Evolutionary conservation across 345 rosid genomes (phyloP).

Genomic region (Anastatica hierochuntica): DNA sequence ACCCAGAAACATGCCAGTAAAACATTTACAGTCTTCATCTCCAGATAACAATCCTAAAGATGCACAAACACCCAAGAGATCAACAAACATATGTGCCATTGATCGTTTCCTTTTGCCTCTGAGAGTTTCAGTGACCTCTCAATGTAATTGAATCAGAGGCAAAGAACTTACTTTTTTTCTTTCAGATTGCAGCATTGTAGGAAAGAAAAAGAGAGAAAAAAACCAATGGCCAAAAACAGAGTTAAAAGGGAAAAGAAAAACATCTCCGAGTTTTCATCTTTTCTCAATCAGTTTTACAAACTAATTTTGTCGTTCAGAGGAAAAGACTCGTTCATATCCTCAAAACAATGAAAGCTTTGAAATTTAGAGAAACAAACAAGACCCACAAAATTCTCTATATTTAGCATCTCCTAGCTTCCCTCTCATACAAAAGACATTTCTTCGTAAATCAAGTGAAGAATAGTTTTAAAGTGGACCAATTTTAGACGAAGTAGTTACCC

Average conservation of each 20-base stretch:
- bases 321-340: constrained; percentile 40
- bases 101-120: too few relatives aligned
- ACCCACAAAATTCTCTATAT: constrained; percentile 20
- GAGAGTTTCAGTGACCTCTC: background rate
- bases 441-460: too few relatives aligned
- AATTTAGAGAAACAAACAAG: constrained; percentile 35
- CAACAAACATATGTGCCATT: background rate
- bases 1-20: background rate
- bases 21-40: too few relatives aligned
- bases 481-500: too few relatives aligned
- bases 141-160: constrained; percentile 1
- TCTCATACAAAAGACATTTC: too few relatives aligned
- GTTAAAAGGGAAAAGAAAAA: constrained; percentile 19
- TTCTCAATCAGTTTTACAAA: constrained; percentile 14
- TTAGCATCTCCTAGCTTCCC: too few relatives aligned
- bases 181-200: constrained; percentile 4
- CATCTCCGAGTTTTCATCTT: constrained; percentile 30
- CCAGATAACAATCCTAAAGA: constrained; percentile 10
- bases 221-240: constrained; percentile 1
- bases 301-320: constrained; percentile 23
- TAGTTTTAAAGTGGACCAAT: too few relatives aligned
- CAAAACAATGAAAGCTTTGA: constrained; percentile 29
- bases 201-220: constrained; percentile 9
- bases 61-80: constrained; percentile 3
- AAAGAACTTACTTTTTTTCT: constrained; percentile 8